Conservation (phyloP, 306 rosid species). For the Dryas drummondii region DNA sequence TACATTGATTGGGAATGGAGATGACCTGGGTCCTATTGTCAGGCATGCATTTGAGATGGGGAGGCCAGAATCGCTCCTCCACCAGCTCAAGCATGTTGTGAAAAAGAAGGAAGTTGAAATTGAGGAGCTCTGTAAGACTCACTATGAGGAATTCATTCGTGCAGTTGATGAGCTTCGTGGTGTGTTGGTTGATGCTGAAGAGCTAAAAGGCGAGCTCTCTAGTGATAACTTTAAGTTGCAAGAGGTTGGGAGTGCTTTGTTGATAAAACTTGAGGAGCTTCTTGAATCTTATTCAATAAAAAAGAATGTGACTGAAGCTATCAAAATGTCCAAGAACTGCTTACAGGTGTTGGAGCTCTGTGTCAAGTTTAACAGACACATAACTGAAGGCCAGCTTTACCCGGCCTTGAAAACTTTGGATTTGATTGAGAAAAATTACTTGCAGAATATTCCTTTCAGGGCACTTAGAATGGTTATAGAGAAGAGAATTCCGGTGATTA, state of each 20-base stretch:
- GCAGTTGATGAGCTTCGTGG: constrained; percentile 99
- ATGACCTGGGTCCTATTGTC: constrained; percentile 81
- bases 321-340: constrained; percentile 71
- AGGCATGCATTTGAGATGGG: constrained; percentile 94
- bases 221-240: constrained; percentile 86
- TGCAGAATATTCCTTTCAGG: constrained; percentile 61
- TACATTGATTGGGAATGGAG: constrained; percentile 83
- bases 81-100: constrained; percentile 73
- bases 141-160: constrained; percentile 90
- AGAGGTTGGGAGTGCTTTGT: constrained; percentile 75
- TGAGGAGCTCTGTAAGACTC: constrained; percentile 96
- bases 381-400: constrained; percentile 65
- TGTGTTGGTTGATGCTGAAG: constrained; percentile 91
- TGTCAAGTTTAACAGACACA: constrained; percentile 76
- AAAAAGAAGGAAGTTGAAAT: constrained; percentile 86
- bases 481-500: constrained; percentile 70
- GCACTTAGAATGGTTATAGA: constrained; percentile 62
- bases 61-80: constrained; percentile 73
- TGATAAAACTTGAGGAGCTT: constrained; percentile 89
- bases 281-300: constrained; percentile 73
- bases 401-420: constrained; percentile 83
- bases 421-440: constrained; percentile 66
- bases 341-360: constrained; percentile 82
- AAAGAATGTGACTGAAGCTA: constrained; percentile 80
- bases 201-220: constrained; percentile 85